These are phyloP conservation scores for Claviceps cyperi DNA, from an alignment of 2,329 filamentous ascomycete genomes.

Conservation along the genomic window DNA sequence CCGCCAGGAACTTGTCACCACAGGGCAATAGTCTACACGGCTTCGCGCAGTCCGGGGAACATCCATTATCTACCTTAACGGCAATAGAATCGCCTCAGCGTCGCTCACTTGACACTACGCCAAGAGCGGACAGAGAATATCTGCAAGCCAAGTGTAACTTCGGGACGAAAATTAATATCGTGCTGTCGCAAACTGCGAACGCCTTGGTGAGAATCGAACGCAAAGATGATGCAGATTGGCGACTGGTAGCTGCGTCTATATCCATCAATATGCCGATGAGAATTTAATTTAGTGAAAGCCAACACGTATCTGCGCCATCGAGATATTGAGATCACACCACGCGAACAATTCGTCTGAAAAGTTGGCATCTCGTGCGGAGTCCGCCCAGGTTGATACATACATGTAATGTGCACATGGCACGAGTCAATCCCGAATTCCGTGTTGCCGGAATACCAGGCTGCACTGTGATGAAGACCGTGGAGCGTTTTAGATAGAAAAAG, in stretches of 20 bases:
- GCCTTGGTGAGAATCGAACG: constrained; percentile 4
- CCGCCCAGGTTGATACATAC: too few species aligned
- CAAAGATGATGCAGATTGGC: not conserved
- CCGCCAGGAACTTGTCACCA: not conserved
- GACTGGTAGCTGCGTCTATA: not conserved
- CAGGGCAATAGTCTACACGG: not conserved
- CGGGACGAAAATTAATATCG: too few species aligned
- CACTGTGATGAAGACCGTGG: not conserved
- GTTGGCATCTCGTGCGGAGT: not conserved
- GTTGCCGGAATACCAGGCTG: not conserved
- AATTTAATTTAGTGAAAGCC: not conserved
- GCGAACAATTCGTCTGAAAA: not conserved
- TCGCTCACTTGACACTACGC: not conserved
- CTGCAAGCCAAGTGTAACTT: not conserved
- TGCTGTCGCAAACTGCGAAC: constrained; percentile 2
- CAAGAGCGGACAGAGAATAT: not conserved
- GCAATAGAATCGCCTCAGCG: not conserved
- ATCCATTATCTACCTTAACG: not conserved
- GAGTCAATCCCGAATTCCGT: not conserved
- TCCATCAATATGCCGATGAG: not conserved
- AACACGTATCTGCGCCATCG: not conserved
- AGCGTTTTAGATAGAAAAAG: not conserved
- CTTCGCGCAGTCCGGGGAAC: not conserved
- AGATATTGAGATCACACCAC: not conserved
- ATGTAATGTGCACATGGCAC: not conserved